Evolutionary conservation across 306 rosid species (phyloP).

Genomic region (Betula pendula): DNA sequence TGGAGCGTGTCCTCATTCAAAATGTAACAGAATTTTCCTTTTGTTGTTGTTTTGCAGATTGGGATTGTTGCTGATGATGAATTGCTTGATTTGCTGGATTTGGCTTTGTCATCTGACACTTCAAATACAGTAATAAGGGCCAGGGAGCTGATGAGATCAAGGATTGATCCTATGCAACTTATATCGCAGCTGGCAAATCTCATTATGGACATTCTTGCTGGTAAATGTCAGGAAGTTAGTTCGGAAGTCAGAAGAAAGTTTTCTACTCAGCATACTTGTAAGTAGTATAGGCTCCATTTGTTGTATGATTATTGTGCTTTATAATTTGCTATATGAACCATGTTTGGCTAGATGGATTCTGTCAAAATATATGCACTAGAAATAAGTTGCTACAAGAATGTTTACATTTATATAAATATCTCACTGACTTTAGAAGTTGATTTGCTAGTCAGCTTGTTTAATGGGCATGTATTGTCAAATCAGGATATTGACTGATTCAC

Average conservation of each 20-base stretch:
- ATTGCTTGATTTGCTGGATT: conserved; percentile 76
- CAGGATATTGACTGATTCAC: background rate
- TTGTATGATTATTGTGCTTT: background rate
- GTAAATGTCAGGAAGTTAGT: conserved; percentile 51
- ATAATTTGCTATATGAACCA: background rate
- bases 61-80: conserved; percentile 81
- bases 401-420: background rate
- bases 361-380: background rate
- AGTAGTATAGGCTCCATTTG: no score
- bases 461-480: background rate
- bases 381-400: background rate
- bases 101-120: conserved; percentile 82
- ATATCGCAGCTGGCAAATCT: conserved; percentile 80
- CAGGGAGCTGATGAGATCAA: conserved; percentile 79
- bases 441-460: background rate
- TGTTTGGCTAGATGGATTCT: background rate
- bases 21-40: conserved; percentile 9
- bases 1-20: conserved; percentile 6
- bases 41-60: conserved; percentile 52
- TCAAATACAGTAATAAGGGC: conserved; percentile 75
- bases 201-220: conserved; percentile 88
- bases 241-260: conserved; percentile 54
- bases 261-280: conserved; percentile 51
- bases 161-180: conserved; percentile 81
- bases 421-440: background rate